Base-by-base conservation (phyloP, 805 yeast genomes). In the Ogataea saltuana region DNA sequence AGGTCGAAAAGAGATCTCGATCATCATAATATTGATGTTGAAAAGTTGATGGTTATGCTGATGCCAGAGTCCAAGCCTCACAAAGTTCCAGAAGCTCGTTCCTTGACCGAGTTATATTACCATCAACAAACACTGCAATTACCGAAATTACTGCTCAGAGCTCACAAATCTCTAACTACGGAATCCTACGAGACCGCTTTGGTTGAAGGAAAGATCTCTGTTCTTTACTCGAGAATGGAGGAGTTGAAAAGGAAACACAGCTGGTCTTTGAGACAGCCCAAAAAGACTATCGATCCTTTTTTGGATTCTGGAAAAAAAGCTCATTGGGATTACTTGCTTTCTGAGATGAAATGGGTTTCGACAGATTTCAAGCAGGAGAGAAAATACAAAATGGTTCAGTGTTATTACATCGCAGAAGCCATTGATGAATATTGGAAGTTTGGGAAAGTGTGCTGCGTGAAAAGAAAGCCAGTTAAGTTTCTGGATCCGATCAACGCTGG, bases 211-310 rank as follows among this genome's bases (percentile, higher is more conserved):
- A 85, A 90, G 59, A 81, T 91, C 3, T 87, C 95, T 0, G 97
- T 89, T 9, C 80, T 88, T 15, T 85, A 88, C 55, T 85, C 95
- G 2, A 73, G 98, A 48, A 90, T 93, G 35, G 98, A 91, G 58
- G 98, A 91, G 61, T 71, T 93, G 49, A 88, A 88, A 61, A 72
- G 95, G 35, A 83, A 84, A 45, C 85, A 87, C 2, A 81, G 86
- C 55, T 93, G 99, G 98, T 83, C 96, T 17, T 69, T 93, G 41
- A 74, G 95, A 41, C 99, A 93, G 61, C 96, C 95, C 0, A 70
- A 75, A 40, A 74, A 77, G 49, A 83, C 74, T 55, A 58, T 72
- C 10, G 95, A 88, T 51, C 97, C 98, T 0, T 76, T 76, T 48
- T 37, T 62, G 25, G 45, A 39, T 4, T 58, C 53, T 19, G 61